Evolutionary conservation across 1,139 yeast genomes (phyloP).

Genomic region (Zygosaccharomyces pseudobailii): DNA sequence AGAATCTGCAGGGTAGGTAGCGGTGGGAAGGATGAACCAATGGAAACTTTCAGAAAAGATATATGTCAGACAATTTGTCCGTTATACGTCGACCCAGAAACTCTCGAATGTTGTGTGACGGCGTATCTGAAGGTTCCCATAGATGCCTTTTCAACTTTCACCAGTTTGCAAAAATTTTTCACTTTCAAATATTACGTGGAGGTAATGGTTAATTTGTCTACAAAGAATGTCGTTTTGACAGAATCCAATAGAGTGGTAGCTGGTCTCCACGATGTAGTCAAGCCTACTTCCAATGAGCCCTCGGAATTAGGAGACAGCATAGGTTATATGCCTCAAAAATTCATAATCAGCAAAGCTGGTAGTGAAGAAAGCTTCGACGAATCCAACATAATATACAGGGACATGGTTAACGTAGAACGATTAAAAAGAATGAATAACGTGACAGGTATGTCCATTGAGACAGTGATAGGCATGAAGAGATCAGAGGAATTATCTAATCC

Average conservation of each 20-base stretch:
- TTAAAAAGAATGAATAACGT: slow-evolving; percentile 71
- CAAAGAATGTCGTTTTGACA: slow-evolving; percentile 37
- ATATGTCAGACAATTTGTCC: slow-evolving; percentile 75
- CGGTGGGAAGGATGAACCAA: slow-evolving; percentile 52
- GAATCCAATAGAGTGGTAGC: slow-evolving; percentile 29
- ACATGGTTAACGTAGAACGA: slow-evolving; percentile 71
- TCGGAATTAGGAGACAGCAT: slow-evolving; percentile 13
- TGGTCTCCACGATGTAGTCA: slow-evolving; percentile 13
- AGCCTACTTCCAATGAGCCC: not conserved
- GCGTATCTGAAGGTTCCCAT: slow-evolving; percentile 71
- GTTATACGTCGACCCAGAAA: slow-evolving; percentile 66
- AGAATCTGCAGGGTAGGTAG: slow-evolving; percentile 73
- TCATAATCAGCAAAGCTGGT: slow-evolving; percentile 13
- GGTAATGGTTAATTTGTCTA: slow-evolving; percentile 66
- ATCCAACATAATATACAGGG: slow-evolving; percentile 29
- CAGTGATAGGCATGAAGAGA: slow-evolving; percentile 73
- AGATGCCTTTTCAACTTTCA: slow-evolving; percentile 81
- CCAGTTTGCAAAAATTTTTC: slow-evolving; percentile 60
- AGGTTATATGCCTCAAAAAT: slow-evolving; percentile 15
- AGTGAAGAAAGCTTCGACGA: slow-evolving; percentile 17
- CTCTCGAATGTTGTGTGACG: slow-evolving; percentile 53
- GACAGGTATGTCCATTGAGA: slow-evolving; percentile 71
- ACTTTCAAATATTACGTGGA: slow-evolving; percentile 84
- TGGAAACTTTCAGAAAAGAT: slow-evolving; percentile 81
- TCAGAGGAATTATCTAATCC: slow-evolving; percentile 1